Evolutionary conservation across 176 grass and related monocot genomes (phyloP), one percentile per base, ranked within the genome.

Genomic region (Eleusine indica): DNA sequence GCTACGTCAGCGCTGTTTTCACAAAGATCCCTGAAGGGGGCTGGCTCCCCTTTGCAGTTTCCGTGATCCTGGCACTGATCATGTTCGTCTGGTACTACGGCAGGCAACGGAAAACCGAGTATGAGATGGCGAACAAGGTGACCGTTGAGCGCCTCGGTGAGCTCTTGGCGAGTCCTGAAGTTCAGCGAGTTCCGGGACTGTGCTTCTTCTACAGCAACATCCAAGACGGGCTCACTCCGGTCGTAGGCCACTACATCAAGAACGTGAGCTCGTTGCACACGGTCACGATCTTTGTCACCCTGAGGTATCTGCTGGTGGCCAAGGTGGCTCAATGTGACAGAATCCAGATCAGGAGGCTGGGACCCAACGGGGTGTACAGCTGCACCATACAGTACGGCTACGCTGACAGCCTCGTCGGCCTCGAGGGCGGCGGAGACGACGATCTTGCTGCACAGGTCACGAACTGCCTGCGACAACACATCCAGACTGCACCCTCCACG

Each of bases 161-260:
- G 81, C 87, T 97, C 83, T 67, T 97, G 76, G 76, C 89, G 77
- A 86, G 70, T 52, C 73, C 85, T 28, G 91, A 97, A 10, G 84
- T 97, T 9, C 91, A 90, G 67, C 79, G 92, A 57, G 88, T 93
- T 47, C 90, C 92, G 0, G 88, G 92, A 7, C 22, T 94, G 25
- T 94, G 95, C 86, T 89, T 97, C 88, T 94, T 97, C 86, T 94
- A 94, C 81, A 97, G 88, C 74, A 94, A 97, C 72, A 89, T 92
- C 32, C 90, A 87, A 48, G 89, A 94, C 12, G 94, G 87, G 68
- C 70, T 92, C 48, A 97, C 94, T 15, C 91, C 87, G 0, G 69
- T 97, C 8, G 87, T 97, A 12, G 62, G 91, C 41, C 94, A 91
- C 42, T 97, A 94, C 70, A 86, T 94, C 84, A 89, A 88, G 72